Base-by-base conservation (phyloP, 202 grass and related monocot species). In the Miscanthus sacchariflorus region DNA sequence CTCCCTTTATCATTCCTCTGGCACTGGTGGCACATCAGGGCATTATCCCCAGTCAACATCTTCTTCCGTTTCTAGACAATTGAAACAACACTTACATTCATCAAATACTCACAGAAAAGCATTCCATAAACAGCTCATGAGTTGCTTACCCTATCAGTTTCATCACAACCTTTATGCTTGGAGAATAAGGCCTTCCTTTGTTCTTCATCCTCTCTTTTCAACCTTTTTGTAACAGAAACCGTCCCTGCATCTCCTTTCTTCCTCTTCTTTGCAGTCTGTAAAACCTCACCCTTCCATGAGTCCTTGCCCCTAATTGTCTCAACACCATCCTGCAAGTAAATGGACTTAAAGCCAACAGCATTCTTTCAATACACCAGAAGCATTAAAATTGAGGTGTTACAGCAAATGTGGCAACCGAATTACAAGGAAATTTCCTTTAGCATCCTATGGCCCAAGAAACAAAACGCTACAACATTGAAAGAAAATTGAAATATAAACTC, bases 1-100 rank as follows among this genome's bases (percentile, higher is more conserved):
- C 72, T 91, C 64, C 63, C 90, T 61, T 94, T 95, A 21, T 95
- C 91, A 78, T 95, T 98, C 76, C 88, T 91, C 19, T 98, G 90
- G 76, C 96, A 98, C 14, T 98, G 96, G 75, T 98, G 93, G 75
- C 96, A 98, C 90, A 93, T 95, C 64, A 78, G 67, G 2, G 86
- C 88, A 75, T 91, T 83, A 12, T 89, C 64, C 21, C 93, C 90
- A 39, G 30, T 93, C 50, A 91, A 27, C 81, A 83, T 83, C 35
- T 23, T 43, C 71, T 83, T 95, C 82, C 78, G 90, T 64, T 80
- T 95, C 87, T 91, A 87, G 13, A 76, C 54, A 33, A 85, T 77
- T 49, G 59, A 81, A 85, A 83, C 46, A 65, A 74, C 42, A 68
- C 66, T 56, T 45, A 27, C 9, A 77, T 7, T 66, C 58, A 74